Base-by-base conservation (phyloP, 2,329 filamentous ascomycete species). In the Aspergillus brunneoviolaceus region DNA sequence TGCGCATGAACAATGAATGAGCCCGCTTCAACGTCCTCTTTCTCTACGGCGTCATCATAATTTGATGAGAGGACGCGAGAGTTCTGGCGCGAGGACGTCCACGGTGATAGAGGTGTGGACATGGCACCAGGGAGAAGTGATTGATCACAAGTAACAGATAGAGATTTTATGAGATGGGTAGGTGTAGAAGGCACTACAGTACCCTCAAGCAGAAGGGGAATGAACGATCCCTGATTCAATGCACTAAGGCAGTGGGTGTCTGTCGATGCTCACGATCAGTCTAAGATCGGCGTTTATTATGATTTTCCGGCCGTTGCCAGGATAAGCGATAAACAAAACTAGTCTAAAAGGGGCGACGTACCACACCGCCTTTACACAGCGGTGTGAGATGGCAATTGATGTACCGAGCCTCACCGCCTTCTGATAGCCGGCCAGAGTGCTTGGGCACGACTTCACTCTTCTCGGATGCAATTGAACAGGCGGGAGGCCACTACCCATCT, bases 11-110 rank as follows among this genome's bases (percentile, higher is more conserved):
- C 61, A 45, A 55, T 57, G 59, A 51, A 53, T 39, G 63, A 52
- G 33, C 58, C 63, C 29, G 63, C 60, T 49, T 65, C 65, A 57
- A 64, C 61, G 29, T 45, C 60, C 31, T 52, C 54, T 23, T 65
- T 67, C 33, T 56, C 63, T 29, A 57, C 59, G 35, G 62, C 59
- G 31, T 58, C 61, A 35, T 60, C 61, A 42, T 62, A 65, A 56
- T 61, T 65, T 47, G 69, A 67, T n/a, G 72, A 76, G 33, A 68
- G 68, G 51, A 68, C 68, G 61, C 77, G 74, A 48, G 71, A 71
- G 63, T 79, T 80, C 60, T 78, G 76, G 62, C 70, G 74, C 49
- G 76, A 77, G 27, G 76, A 68, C 47, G 76, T 75, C 50, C 79
- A 70, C n/a, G 74, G 72, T 5, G 74, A 77, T 33, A 79, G 65